These are phyloP conservation scores for Fusarium setosum DNA, from an alignment of 2,329 filamentous ascomycete species.

Conservation along the genomic window DNA sequence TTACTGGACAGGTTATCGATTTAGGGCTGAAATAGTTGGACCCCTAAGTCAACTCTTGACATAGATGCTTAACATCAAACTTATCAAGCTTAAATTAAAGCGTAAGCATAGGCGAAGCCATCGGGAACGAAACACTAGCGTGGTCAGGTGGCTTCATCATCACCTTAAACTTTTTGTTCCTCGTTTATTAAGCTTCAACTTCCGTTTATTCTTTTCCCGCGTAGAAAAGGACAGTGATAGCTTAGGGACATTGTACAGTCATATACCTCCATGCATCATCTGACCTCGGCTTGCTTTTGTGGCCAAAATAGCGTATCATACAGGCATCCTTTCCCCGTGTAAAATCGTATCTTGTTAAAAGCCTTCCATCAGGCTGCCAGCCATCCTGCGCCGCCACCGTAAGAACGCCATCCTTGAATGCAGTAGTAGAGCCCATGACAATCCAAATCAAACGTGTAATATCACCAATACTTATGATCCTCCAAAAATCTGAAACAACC, in stretches of 20 bases:
- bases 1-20: too few relatives aligned
- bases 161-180: too few relatives aligned
- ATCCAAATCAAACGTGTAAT: neutral
- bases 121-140: too few relatives aligned
- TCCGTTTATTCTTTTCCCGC: neutral
- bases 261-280: neutral
- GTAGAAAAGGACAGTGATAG: neutral
- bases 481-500: neutral
- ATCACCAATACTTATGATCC: constrained; percentile 2
- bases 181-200: neutral
- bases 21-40: too few relatives aligned
- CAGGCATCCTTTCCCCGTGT: neutral
- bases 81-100: too few relatives aligned
- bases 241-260: neutral
- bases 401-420: constrained; percentile 19
- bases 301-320: neutral
- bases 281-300: neutral
- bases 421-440: constrained; percentile 1
- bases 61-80: too few relatives aligned
- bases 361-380: constrained; percentile 16
- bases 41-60: too few relatives aligned
- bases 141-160: too few relatives aligned
- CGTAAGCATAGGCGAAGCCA: too few relatives aligned
- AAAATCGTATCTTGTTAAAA: constrained; percentile 7
- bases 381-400: constrained; percentile 18